A percentile compares a stretch with the other conserved stretches of the same genome.
phyloP scores from a whole-genome alignment of 352 stramenopile genomes.

The Globisporangium perplexum region DNA sequence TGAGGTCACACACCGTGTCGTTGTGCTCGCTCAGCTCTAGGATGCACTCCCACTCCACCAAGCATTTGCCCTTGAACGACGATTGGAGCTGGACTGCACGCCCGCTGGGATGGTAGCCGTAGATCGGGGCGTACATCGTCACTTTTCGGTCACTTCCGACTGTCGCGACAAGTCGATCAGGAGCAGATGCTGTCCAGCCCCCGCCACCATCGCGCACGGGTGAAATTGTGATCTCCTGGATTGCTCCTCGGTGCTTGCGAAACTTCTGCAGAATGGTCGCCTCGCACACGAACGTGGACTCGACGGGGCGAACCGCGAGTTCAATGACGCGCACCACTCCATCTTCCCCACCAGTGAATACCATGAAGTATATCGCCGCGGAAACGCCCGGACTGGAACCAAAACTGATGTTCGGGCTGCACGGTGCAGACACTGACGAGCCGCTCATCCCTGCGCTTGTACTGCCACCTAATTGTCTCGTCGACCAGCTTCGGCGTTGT shows the following conservation, averaged over 20 bases:
- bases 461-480: constrained; percentile 19
- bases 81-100: constrained; percentile 6
- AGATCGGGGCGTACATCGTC: constrained; percentile 55
- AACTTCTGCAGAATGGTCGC: constrained; percentile 45
- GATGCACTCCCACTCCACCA: constrained; percentile 54
- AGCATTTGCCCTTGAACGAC: constrained; percentile 6
- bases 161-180: constrained; percentile 58
- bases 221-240: constrained; percentile 63
- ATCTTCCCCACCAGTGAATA: constrained; percentile 64
- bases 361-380: constrained; percentile 42
- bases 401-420: constrained; percentile 11
- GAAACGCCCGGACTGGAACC: neutral
- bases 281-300: constrained; percentile 32
- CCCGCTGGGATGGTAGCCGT: constrained; percentile 29
- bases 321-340: constrained; percentile 54
- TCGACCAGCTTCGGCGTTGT: constrained; percentile 26
- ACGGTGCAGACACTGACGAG: constrained; percentile 17
- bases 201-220: constrained; percentile 17
- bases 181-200: constrained; percentile 19
- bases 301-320: constrained; percentile 26
- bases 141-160: constrained; percentile 55
- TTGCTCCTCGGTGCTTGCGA: constrained; percentile 47
- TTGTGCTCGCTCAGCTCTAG: constrained; percentile 59
- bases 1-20: constrained; percentile 37
- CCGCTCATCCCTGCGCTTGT: neutral